Conservation (phyloP, 2,329 filamentous ascomycete genomes). For the Exophiala xenobiotica region DNA sequence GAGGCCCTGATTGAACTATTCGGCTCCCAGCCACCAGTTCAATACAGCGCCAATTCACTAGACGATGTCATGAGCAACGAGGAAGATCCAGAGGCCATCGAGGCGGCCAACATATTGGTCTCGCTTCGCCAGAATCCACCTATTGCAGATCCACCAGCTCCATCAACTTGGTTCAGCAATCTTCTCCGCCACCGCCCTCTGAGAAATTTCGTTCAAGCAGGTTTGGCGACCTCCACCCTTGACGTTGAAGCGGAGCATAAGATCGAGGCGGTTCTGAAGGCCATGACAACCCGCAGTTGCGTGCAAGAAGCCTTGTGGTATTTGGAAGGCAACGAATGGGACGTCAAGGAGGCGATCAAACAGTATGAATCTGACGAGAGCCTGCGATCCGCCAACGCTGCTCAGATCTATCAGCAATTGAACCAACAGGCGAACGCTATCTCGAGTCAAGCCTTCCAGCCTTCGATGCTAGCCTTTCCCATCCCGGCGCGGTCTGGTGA, state of each 20-base stretch:
- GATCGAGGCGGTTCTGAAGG: conserved; percentile 1
- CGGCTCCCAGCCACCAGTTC: too few species aligned
- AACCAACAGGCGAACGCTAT: background rate
- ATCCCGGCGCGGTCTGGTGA: background rate
- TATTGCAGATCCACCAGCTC: background rate
- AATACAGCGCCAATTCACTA: too few species aligned
- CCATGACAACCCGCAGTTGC: background rate
- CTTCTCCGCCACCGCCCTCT: background rate
- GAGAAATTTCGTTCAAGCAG: conserved; percentile 1
- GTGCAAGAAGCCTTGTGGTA: conserved; percentile 17
- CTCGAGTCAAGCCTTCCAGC: background rate
- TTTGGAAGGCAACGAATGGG: conserved; percentile 10
- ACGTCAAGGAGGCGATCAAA: conserved; percentile 4
- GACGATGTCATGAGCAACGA: too few species aligned
- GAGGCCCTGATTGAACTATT: too few species aligned
- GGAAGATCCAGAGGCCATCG: too few species aligned
- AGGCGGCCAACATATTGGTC: too few species aligned
- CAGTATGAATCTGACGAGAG: conserved; percentile 10
- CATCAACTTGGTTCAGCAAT: conserved; percentile 2
- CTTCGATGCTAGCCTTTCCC: background rate
- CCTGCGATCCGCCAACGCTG: background rate
- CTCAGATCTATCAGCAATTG: background rate
- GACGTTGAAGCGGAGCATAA: background rate
- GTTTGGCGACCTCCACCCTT: background rate
- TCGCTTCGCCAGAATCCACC: too few species aligned